A percentile compares a stretch with the other conserved stretches of the same genome.
These are phyloP conservation scores for Colletotrichum brevisporum DNA, from an alignment of 2,329 filamentous ascomycete genomes.

Conservation along the genomic window DNA sequence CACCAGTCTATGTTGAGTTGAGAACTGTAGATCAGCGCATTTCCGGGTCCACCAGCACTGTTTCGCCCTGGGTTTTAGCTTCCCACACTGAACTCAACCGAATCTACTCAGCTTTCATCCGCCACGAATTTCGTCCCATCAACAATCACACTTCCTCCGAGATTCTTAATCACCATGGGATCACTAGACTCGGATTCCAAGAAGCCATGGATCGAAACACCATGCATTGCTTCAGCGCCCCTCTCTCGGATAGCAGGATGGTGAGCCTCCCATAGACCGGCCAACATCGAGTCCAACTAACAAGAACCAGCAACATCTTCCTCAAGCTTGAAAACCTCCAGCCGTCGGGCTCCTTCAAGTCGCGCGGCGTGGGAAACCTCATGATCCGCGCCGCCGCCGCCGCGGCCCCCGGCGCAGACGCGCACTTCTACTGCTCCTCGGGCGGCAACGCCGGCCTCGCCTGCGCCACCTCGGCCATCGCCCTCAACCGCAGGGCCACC, in stretches of 20 bases:
- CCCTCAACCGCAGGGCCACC: conserved; percentile 76
- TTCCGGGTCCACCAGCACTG: no score
- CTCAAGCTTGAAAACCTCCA: conserved; percentile 90
- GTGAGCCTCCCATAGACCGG: conserved; percentile 58
- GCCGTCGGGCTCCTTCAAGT: conserved; percentile 90
- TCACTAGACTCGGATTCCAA: conserved; percentile 55
- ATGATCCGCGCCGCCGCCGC: conserved; percentile 66
- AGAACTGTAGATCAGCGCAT: no score
- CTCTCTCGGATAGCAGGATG: conserved; percentile 81
- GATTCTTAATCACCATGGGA: conserved; percentile 52
- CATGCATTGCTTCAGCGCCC: conserved; percentile 75
- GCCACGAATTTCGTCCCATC: neutral
- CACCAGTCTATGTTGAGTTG: no score
- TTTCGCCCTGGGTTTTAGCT: no score
- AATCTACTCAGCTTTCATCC: no score
- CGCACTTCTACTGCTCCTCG: conserved; percentile 84
- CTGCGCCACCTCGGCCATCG: conserved; percentile 79
- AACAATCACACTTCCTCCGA: neutral
- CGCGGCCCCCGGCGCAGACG: conserved; percentile 46
- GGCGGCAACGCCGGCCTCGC: conserved; percentile 90
- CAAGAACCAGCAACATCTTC: conserved; percentile 75
- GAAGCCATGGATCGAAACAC: conserved; percentile 79
- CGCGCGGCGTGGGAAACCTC: conserved; percentile 80
- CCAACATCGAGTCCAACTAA: conserved; percentile 31
- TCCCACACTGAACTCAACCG: no score